phyloP scores from a whole-genome alignment of 441 rosid genomes.

The Populus trichocarpa region DNA sequence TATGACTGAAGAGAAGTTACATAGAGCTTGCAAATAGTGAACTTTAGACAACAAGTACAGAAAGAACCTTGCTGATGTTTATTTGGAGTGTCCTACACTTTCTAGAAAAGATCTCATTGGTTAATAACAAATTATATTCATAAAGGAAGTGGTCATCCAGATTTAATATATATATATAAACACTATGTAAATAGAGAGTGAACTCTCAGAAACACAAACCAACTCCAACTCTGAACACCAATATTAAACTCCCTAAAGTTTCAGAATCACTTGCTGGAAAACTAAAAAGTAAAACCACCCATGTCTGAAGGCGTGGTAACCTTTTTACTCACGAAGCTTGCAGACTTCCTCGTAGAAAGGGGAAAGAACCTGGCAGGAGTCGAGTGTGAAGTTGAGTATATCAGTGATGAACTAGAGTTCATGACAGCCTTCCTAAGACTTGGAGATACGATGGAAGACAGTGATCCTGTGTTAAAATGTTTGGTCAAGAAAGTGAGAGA shows the following conservation, averaged over 20 bases:
- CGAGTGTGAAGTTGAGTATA: constrained; percentile 25
- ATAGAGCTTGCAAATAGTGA: not conserved
- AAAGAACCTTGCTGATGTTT: not conserved
- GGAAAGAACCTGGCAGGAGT: constrained; percentile 21
- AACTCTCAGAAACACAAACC: too few species aligned
- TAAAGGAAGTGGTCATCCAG: not conserved
- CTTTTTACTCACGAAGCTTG: constrained; percentile 18
- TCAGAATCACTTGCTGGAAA: not conserved
- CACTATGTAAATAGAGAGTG: too few species aligned
- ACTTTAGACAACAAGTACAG: not conserved
- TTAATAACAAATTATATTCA: not conserved
- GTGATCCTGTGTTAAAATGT: constrained; percentile 28
- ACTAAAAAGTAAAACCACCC: not conserved
- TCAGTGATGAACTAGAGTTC: constrained; percentile 33
- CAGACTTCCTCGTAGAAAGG: constrained; percentile 25
- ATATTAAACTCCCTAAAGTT: not conserved
- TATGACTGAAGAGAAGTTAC: not conserved
- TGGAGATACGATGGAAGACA: constrained; percentile 35
- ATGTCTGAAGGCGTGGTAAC: constrained; percentile 24
- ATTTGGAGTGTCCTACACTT: not conserved
- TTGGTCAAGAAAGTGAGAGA: too few species aligned
- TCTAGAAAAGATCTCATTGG: not conserved
- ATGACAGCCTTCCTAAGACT: constrained; percentile 33
- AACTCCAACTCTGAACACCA: not conserved
- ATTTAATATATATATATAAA: not conserved